Base-by-base conservation (phyloP, 176 grass and related monocot species). In the Aegilops sharonensis region DNA sequence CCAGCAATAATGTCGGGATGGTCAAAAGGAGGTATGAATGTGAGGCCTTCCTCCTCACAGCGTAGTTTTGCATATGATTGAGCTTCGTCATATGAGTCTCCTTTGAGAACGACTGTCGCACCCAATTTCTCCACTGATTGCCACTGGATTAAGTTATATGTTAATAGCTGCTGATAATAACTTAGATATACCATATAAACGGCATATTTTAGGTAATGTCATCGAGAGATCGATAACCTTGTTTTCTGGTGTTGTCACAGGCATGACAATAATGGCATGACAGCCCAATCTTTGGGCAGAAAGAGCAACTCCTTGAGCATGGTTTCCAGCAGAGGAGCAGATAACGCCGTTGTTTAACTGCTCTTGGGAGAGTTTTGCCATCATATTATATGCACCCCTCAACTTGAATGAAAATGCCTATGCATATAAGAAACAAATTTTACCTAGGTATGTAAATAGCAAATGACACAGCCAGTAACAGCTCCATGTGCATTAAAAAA, bases 371-470 rank as follows among this genome's bases (percentile, higher is more conserved):
- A 99, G 90, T 70, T 99, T 96, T 36, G 88, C 90, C 94, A 99
- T 99, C 97, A 99, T 99, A 75, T 99, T 99, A 84, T 99, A 96
- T 79, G 97, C 97, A 82, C 97, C 97, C 63, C 97, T 84, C 83
- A 99, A 84, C 80, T 99, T 99, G 92, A 99, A 99, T 64, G 97
- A 99, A 72, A 99, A 96, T 15, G 94, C 97, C 94, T 99, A 81
- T 36, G 11, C 21, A 78, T 9, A 45, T 79, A 66, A 5, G 5
- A 89, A 82, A 83, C 0, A 52, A 82, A 63, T 70, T 4, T 45
- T 45, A 45, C 2, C 9, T 36, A 36, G 40, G 0, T 5, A 15
- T 25, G 36, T 63, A 74, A 75, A 75, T n/a, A 20, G 31, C 21
- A 17, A 43, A 73, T 9, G 9, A 11, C 14, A 35, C 30, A 34